Percentiles rank a stretch among this genome's conserved stretches.
Conservation (phyloP, 139 green algal species). For the Chlamydomonas incerta region DNA sequence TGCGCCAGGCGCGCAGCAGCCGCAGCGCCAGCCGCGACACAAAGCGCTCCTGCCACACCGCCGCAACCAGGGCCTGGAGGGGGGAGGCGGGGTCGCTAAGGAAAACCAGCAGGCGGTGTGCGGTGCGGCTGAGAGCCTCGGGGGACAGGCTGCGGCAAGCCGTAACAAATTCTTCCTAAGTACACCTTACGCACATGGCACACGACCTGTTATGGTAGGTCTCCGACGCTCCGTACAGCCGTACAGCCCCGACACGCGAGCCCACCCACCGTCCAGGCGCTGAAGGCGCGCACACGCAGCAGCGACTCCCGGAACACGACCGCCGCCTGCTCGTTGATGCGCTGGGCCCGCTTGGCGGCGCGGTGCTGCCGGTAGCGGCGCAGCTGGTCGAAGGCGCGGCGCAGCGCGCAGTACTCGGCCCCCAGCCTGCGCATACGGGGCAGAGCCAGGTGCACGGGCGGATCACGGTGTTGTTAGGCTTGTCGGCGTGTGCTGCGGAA, state of each 20-base stretch:
- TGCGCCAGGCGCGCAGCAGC: constrained; percentile 3
- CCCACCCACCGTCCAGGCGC: constrained; percentile 14
- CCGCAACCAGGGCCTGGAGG: background rate
- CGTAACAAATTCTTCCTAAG: no score
- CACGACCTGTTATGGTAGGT: no score
- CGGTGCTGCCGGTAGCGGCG: background rate
- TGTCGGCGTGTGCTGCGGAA: no score
- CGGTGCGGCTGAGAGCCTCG: no score
- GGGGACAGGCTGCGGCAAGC: no score
- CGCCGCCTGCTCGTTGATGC: constrained; percentile 11
- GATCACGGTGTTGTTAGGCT: no score
- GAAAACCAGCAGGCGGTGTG: no score
- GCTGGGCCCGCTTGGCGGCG: background rate
- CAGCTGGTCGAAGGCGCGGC: constrained; percentile 15
- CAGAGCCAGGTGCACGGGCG: no score
- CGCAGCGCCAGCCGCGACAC: background rate
- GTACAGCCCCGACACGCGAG: no score
- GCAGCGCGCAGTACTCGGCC: constrained; percentile 2
- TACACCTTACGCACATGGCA: no score
- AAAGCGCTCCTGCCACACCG: constrained; percentile 6
- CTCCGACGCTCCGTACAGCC: no score
- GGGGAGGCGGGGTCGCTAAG: no score
- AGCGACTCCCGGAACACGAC: background rate
- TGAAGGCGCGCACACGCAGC: constrained; percentile 18
- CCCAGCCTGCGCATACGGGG: constrained; percentile 5